These are phyloP conservation scores for Bondarzewia mesenterica DNA, from an alignment of 1,284 basidiomycete genomes.

Conservation along the genomic window DNA sequence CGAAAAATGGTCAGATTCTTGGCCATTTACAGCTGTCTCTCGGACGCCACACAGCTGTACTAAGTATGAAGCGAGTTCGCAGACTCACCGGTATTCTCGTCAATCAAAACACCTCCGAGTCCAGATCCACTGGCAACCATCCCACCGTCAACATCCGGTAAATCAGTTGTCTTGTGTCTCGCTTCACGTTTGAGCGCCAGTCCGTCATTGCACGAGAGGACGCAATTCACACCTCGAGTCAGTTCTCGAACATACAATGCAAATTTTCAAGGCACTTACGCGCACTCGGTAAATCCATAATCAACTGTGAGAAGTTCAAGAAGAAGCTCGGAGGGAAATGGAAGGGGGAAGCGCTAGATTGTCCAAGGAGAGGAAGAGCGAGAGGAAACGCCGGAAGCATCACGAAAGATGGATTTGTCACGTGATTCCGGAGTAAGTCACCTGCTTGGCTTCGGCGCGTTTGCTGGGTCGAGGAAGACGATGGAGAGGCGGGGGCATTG, in stretches of 20 bases:
- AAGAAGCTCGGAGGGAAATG: background rate
- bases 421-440: background rate
- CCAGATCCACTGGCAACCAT: background rate
- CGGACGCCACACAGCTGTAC: background rate
- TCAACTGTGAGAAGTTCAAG: background rate
- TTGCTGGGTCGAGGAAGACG: background rate
- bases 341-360: background rate
- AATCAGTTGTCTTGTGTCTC: slow-evolving; percentile 6
- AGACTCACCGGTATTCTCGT: slow-evolving; percentile 11
- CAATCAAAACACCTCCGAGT: background rate
- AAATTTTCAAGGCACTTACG: background rate
- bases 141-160: slow-evolving; percentile 7
- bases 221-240: background rate
- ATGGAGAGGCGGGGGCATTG: too few species aligned
- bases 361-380: background rate
- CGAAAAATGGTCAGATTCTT: too few species aligned
- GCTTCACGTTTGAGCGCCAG: slow-evolving; percentile 2
- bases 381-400: background rate
- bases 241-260: background rate
- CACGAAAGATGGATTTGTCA: background rate
- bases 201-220: background rate
- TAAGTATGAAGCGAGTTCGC: background rate
- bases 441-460: background rate
- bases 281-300: background rate
- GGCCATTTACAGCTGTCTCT: too few species aligned